Evolutionary conservation across 163 green algal species (phyloP), one percentile per base, ranked within the genome.

Genomic region (Smithsoniella earleae): DNA sequence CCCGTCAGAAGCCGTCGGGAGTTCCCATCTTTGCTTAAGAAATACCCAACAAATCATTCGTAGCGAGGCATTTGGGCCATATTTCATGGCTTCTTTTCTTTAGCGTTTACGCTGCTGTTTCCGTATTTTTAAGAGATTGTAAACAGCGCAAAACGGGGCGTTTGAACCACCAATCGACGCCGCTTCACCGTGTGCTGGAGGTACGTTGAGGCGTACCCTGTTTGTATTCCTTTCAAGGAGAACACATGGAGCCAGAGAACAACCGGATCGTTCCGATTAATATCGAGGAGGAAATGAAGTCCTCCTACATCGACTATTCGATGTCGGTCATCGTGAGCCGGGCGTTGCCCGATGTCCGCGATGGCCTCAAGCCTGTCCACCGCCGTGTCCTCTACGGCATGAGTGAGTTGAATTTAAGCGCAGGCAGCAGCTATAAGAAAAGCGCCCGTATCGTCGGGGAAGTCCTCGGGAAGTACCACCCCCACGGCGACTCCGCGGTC

Each of bases 251-350:
- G 43, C 83, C 83, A 3, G 83, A 87, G 22, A 82, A 88, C 34
- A 66, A 82, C 16, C 75, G 82, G 33, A 88, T 88, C 31, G 73
- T 86, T 40, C 85, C 78, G 62, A 76, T 79, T 16, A 87, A 87
- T 82, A 66, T 84, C 52, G 82, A 86, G 62, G 64, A 86, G 5
- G 82, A 80, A n/a, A n/a, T n/a, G n/a, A n/a, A n/a, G n/a, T n/a
- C 4, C 73, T 87, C 30, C 20, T 33, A 16, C 72, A n/a, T n/a
- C n/a, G n/a, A 92, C 84, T 99, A 99, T 74, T 91, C 93, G 27
- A 98, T 99, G 94, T 95, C 86, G 28, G 94, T 99, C 20, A 98
- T 99, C 33, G 92, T 97, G 2, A 89, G 92, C 0, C 82, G 94
- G 4, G 95, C 94, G 0, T 81, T 99, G 34, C 94, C 94, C 1